Evolutionary conservation across 1,284 basidiomycete species (phyloP).

Genomic region (Cutaneotrichosporon mucoides): DNA sequence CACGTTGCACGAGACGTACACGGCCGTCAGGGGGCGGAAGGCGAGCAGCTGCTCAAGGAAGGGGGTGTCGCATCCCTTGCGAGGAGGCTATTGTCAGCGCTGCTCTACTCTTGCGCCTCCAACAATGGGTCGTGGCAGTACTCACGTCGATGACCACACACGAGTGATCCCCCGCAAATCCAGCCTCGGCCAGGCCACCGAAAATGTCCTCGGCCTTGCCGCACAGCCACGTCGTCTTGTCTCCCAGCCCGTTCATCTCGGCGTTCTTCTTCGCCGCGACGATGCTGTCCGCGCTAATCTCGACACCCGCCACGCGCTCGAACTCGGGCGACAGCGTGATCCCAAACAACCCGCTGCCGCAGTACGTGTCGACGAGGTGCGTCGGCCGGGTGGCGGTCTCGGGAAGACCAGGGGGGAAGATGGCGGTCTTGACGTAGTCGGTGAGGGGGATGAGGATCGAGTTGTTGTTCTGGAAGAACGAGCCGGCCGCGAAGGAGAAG

Average conservation of each 20-base stretch:
- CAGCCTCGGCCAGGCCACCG: constrained; percentile 34
- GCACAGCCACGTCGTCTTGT: constrained; percentile 52
- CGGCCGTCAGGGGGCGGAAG: constrained; percentile 67
- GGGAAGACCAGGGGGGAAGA: constrained; percentile 53
- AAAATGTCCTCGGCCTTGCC: constrained; percentile 58
- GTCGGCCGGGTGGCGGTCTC: constrained; percentile 53
- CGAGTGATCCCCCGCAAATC: constrained; percentile 40
- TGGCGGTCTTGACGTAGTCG: constrained; percentile 70
- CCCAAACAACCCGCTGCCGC: constrained; percentile 83
- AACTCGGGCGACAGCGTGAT: constrained; percentile 81
- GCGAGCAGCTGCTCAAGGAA: constrained; percentile 74
- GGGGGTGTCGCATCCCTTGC: constrained; percentile 80
- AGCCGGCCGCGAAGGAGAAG: constrained; percentile 83
- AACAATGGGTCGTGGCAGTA: constrained; percentile 1
- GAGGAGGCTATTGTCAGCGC: constrained; percentile 60
- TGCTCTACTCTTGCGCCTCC: no score
- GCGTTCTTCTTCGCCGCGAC: constrained; percentile 76
- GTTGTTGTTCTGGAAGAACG: constrained; percentile 99
- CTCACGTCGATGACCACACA: constrained; percentile 49
- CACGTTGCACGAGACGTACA: constrained; percentile 92
- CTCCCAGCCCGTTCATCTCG: constrained; percentile 59
- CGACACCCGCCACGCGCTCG: constrained; percentile 78
- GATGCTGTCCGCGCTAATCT: constrained; percentile 72
- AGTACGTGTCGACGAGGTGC: constrained; percentile 88
- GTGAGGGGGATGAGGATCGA: constrained; percentile 80